Evolutionary conservation across 352 stramenopile species (phyloP), one percentile per base, ranked within the genome.

Genomic region (Lagenidium giganteum): DNA sequence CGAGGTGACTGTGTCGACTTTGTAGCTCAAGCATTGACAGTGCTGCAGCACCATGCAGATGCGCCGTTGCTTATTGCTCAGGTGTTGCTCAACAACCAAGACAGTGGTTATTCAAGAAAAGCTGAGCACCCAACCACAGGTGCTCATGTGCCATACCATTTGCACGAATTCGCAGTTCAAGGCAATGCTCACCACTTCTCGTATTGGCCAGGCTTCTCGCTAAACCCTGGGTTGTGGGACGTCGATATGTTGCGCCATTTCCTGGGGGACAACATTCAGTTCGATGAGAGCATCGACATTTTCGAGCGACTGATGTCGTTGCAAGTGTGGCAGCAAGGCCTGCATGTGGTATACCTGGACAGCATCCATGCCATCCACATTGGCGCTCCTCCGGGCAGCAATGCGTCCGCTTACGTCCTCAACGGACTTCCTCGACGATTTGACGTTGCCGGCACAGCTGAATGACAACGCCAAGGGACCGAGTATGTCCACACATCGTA

Each of bases 191-290:
- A 84, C 34, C 31, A 14, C 8, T 80, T 83, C 24, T 49, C 61
- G 9, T 64, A 69, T 42, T 88, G 76, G 76, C 67, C 76, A 7
- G 76, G 76, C 1, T 86, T 88, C 44, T 81, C 69, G 2, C 44
- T 82, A 8, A 87, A 85, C 28, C 71, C 75, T 8, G 71, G 52
- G 8, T 31, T 87, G 12, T 84, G 71, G 71, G 59, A 83, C 30
- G 41, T 70, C 25, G 30, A 23, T 9, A 49, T 40, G 13, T 46
- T 67, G 12, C 24, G 24, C 5, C 5, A 25, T 0, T 29, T 37
- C 4, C 18, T 64, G 2, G 17, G 13, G 53, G 12, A 31, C 12
- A 12, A 20, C 16, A 5, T 5, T n/a, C 11, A 13, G 18, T 78
- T 78, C 34, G 21, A 64, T 8, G 49, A 61, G 34, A 13, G 44